phyloP scores from a whole-genome alignment of 805 yeast genomes.

The Candida endomychidarum region DNA sequence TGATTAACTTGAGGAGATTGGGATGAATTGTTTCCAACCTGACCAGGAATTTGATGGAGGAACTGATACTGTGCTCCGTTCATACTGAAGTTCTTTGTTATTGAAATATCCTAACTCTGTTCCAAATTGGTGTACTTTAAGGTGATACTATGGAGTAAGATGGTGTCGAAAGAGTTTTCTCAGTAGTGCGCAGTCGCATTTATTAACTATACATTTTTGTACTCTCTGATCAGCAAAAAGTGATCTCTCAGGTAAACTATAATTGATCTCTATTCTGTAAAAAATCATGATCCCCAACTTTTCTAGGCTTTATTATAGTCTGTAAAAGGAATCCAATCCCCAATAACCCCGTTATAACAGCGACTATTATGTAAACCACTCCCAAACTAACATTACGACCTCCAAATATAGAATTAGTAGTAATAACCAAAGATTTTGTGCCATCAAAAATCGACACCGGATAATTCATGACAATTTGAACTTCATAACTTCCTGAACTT shows the following conservation, averaged over 20 bases:
- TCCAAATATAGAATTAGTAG: conserved; percentile 82
- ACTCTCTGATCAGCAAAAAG: too few relatives aligned
- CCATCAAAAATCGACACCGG: conserved; percentile 86
- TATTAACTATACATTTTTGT: too few relatives aligned
- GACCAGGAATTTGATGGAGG: conserved; percentile 31
- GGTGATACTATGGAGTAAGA: too few relatives aligned
- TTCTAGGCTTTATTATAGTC: conserved; percentile 80
- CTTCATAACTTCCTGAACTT: conserved; percentile 64
- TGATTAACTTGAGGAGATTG: conserved; percentile 35
- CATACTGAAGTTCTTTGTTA: conserved; percentile 20
- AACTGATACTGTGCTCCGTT: conserved; percentile 45
- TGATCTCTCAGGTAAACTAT: conserved; percentile 7
- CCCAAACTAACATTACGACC: conserved; percentile 86
- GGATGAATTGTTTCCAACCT: conserved; percentile 22
- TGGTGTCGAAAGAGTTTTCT: too few relatives aligned
- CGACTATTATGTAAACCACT: conserved; percentile 80
- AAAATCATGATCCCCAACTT: conserved; percentile 77
- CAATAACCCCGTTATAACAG: conserved; percentile 69
- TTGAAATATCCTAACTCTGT: too few relatives aligned
- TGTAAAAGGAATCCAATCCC: conserved; percentile 76
- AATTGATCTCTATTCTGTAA: conserved; percentile 35
- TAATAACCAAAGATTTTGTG: conserved; percentile 75
- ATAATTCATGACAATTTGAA: conserved; percentile 71
- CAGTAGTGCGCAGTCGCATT: too few relatives aligned
- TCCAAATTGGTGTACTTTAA: too few relatives aligned